Evolutionary conservation across 2,329 filamentous ascomycete species (phyloP).

Genomic region (Fusarium neocosmosporiellum): DNA sequence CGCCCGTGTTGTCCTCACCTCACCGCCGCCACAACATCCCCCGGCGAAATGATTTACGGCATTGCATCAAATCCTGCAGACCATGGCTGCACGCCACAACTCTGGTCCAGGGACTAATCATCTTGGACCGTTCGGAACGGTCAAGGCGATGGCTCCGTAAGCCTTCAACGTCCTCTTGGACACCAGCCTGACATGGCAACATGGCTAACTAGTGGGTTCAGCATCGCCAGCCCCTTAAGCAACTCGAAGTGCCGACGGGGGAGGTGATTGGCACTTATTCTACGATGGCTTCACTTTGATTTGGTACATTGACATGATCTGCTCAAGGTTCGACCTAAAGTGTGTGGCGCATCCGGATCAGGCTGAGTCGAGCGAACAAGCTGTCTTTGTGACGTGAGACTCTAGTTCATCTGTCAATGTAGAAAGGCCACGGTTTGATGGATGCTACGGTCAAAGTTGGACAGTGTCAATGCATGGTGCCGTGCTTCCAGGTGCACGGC

Average conservation of each 20-base stretch:
- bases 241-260: background rate
- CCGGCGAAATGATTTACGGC: background rate
- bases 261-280: conserved; percentile 10
- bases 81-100: conserved; percentile 53
- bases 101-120: conserved; percentile 13
- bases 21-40: background rate
- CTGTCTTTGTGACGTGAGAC: conserved; percentile 17
- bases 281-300: conserved; percentile 8
- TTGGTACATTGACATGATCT: background rate
- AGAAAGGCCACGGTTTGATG: background rate
- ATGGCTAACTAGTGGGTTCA: conserved; percentile 11
- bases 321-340: conserved; percentile 13
- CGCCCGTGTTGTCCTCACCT: background rate
- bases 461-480: background rate
- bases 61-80: background rate
- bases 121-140: conserved; percentile 15
- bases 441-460: conserved; percentile 7
- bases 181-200: conserved; percentile 1
- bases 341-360: conserved; percentile 28
- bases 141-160: conserved; percentile 42
- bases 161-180: conserved; percentile 55
- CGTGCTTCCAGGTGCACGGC: background rate
- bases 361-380: background rate
- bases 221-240: background rate
- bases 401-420: background rate